Evolutionary conservation across 2,329 filamentous ascomycete genomes (phyloP).

Genomic region (Claviceps monticola): DNA sequence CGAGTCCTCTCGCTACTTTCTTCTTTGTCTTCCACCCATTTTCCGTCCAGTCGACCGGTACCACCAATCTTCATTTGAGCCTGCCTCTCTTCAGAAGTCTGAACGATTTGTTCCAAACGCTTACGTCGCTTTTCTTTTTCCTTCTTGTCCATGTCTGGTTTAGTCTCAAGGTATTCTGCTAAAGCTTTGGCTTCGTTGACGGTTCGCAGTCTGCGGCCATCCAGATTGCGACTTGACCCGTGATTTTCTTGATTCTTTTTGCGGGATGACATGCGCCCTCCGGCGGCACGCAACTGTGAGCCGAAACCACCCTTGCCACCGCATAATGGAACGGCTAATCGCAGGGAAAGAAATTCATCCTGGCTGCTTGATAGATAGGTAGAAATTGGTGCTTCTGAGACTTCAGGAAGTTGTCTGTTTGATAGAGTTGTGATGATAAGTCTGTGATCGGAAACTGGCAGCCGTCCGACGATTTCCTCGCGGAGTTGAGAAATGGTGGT

Average conservation of each 20-base stretch:
- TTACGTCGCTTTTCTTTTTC: conserved; percentile 77
- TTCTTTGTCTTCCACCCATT: conserved; percentile 93
- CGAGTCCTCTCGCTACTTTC: conserved; percentile 74
- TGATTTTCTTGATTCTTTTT: conserved; percentile 80
- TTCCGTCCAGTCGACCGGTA: conserved; percentile 62
- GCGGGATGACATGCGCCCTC: conserved; percentile 92
- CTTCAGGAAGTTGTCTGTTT: conserved; percentile 52
- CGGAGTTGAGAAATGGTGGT: conserved; percentile 56
- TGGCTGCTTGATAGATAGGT: conserved; percentile 41
- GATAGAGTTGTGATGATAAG: conserved; percentile 72
- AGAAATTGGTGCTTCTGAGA: conserved; percentile 41
- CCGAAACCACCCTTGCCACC: conserved; percentile 98
- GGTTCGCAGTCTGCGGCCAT: conserved; percentile 78
- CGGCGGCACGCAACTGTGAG: conserved; percentile 88
- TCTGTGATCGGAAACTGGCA: conserved; percentile 41
- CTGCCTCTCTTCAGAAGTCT: conserved; percentile 68
- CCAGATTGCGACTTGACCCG: conserved; percentile 83
- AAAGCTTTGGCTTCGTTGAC: conserved; percentile 91
- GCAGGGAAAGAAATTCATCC: conserved; percentile 67
- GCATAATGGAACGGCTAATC: conserved; percentile 63
- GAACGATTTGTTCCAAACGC: conserved; percentile 80
- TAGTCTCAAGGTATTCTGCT: conserved; percentile 87
- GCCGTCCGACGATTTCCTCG: conserved; percentile 43
- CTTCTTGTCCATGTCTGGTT: conserved; percentile 92
- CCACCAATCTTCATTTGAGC: conserved; percentile 67